These are phyloP conservation scores for Hondaea fermentalgiana DNA, from an alignment of 108 stramenopile genomes.

Conservation along the genomic window DNA sequence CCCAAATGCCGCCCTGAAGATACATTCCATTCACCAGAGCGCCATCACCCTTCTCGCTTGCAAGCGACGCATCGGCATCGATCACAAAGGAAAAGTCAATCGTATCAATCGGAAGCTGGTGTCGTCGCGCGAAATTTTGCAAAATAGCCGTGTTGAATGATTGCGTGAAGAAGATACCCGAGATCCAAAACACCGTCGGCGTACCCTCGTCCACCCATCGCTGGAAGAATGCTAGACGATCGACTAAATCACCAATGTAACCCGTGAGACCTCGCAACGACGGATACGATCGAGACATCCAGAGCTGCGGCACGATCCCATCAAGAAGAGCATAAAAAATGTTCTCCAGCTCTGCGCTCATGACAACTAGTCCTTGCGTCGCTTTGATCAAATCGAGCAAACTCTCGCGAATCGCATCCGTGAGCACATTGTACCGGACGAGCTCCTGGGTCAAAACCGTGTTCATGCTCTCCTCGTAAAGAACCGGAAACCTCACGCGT, in stretches of 20 bases:
- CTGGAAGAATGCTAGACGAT: constrained; percentile 40
- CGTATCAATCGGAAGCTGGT: constrained; percentile 52
- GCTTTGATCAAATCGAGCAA: constrained; percentile 47
- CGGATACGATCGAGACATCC: constrained; percentile 46
- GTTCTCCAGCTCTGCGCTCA: constrained; percentile 53
- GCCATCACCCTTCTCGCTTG: constrained; percentile 32
- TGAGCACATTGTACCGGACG: constrained; percentile 49
- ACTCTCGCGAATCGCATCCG: constrained; percentile 17
- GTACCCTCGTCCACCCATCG: constrained; percentile 36
- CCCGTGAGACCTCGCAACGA: constrained; percentile 49
- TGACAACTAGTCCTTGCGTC: constrained; percentile 56
- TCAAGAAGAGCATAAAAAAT: constrained; percentile 51
- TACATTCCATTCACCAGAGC: constrained; percentile 48
- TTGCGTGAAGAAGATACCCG: constrained; percentile 60
- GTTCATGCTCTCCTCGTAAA: constrained; percentile 60
- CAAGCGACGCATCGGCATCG: background rate
- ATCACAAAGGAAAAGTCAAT: constrained; percentile 42
- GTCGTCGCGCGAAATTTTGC: constrained; percentile 55
- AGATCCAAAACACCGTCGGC: constrained; percentile 50
- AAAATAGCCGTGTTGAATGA: constrained; percentile 62
- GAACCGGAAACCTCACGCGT: constrained; percentile 47
- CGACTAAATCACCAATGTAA: constrained; percentile 49
- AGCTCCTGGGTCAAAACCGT: constrained; percentile 60
- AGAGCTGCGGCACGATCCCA: constrained; percentile 42
- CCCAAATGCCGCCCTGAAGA: constrained; percentile 56